A percentile compares a stretch with the other conserved stretches of the same genome.
These are phyloP conservation scores for Dendrobium officinale DNA, from an alignment of 106 monocot species.

Conservation along the genomic window DNA sequence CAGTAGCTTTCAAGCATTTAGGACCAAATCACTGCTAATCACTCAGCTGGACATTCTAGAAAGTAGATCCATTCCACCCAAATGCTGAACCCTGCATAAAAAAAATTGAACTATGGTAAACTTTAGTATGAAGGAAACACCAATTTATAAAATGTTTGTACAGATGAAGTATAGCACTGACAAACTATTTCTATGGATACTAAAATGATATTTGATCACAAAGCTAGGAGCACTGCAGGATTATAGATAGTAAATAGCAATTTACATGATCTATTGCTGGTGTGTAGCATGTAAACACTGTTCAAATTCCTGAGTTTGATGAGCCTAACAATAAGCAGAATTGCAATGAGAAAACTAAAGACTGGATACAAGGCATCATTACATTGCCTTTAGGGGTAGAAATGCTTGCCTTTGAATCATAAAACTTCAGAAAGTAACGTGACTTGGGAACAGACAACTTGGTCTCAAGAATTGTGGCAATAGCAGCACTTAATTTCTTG, in stretches of 20 bases:
- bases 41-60: slow-evolving; percentile 4
- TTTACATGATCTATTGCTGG: slow-evolving; percentile 67
- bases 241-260: slow-evolving; percentile 9
- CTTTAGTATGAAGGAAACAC: background rate
- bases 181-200: background rate
- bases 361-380: slow-evolving; percentile 2
- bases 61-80: slow-evolving; percentile 13
- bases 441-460: slow-evolving; percentile 77
- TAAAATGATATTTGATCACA: background rate
- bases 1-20: background rate
- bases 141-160: background rate
- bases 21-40: background rate
- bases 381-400: background rate
- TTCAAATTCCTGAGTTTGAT: slow-evolving; percentile 66
- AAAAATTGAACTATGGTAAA: background rate
- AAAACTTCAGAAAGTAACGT: slow-evolving; percentile 61
- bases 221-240: background rate
- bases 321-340: slow-evolving; percentile 49
- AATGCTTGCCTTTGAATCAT: slow-evolving; percentile 53
- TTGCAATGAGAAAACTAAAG: slow-evolving; percentile 34
- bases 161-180: background rate
- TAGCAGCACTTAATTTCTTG: slow-evolving; percentile 77
- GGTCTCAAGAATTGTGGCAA: slow-evolving; percentile 57
- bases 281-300: slow-evolving; percentile 80
- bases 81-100: slow-evolving; percentile 7